Evolutionary conservation across 2,329 filamentous ascomycete species (phyloP).

Genomic region (Colletotrichum sp.): DNA sequence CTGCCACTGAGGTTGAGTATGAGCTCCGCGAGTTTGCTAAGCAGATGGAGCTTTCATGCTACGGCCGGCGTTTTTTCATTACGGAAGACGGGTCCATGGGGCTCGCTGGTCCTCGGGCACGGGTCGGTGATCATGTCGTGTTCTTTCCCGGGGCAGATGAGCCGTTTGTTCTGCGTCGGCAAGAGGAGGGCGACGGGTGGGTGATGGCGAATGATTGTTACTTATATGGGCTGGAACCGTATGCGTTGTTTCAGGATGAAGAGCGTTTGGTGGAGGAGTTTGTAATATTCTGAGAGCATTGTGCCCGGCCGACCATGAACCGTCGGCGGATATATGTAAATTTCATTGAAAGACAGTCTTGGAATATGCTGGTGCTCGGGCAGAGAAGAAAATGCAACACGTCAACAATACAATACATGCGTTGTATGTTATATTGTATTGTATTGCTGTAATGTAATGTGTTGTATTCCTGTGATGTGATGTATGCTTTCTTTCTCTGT

Average conservation of each 20-base stretch:
- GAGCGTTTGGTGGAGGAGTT: neutral
- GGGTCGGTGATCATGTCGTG: neutral
- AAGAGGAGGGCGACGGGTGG: neutral
- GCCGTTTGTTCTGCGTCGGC: neutral
- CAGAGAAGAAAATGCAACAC: neutral
- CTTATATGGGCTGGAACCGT: neutral
- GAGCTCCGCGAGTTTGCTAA: neutral
- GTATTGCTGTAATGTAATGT: neutral
- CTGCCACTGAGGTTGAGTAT: neutral
- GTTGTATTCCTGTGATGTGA: neutral
- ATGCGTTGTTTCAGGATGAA: neutral
- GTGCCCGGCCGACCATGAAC: neutral
- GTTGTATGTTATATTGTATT: neutral
- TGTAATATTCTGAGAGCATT: neutral
- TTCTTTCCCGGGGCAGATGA: neutral
- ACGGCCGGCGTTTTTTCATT: neutral
- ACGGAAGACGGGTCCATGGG: neutral
- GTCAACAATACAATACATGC: neutral
- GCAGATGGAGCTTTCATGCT: neutral
- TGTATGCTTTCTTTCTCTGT: too few relatives aligned
- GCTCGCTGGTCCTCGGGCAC: neutral
- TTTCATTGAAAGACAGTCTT: fast-evolving
- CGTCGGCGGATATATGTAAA: neutral
- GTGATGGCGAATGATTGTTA: neutral
- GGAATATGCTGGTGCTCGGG: neutral